phyloP scores from a whole-genome alignment of 139 green algal genomes.

The Auxenochlorella protothecoides region DNA sequence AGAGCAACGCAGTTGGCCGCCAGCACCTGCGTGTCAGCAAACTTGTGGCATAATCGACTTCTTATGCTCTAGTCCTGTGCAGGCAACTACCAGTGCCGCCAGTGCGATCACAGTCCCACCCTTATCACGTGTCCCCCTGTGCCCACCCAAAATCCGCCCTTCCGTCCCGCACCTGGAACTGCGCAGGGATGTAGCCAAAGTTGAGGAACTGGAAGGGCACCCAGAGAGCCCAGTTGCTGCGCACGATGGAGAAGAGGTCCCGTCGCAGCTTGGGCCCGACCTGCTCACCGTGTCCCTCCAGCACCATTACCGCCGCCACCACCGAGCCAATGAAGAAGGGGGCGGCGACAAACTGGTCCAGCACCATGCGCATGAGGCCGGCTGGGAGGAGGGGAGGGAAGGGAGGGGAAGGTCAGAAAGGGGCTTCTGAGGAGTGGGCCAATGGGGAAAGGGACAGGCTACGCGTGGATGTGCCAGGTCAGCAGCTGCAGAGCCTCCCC shows the following conservation, averaged over 20 bases:
- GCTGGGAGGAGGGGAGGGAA: conserved; percentile 8
- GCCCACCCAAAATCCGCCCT: not conserved
- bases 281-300: conserved; percentile 56
- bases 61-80: too few species aligned
- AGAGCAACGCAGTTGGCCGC: conserved; percentile 65
- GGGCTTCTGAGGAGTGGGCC: not conserved
- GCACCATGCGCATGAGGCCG: conserved; percentile 32
- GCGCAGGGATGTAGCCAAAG: conserved; percentile 68
- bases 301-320: conserved; percentile 43
- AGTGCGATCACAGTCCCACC: too few species aligned
- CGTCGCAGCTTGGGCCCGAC: conserved; percentile 60
- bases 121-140: not conserved
- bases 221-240: conserved; percentile 83
- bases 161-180: conserved; percentile 29
- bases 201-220: conserved; percentile 85
- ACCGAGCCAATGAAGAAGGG: conserved; percentile 78
- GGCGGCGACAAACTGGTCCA: conserved; percentile 86
- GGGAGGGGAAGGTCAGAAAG: not conserved
- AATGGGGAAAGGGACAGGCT: not conserved
- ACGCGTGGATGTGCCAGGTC: conserved; percentile 7
- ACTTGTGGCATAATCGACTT: too few species aligned
- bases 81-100: too few species aligned
- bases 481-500: conserved; percentile 25
- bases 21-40: conserved; percentile 43
- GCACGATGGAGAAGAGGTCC: conserved; percentile 50